Evolutionary conservation across 2,329 filamentous ascomycete genomes (phyloP), one percentile per base, ranked within the genome.

Genomic region (Cercospora nicotianae): DNA sequence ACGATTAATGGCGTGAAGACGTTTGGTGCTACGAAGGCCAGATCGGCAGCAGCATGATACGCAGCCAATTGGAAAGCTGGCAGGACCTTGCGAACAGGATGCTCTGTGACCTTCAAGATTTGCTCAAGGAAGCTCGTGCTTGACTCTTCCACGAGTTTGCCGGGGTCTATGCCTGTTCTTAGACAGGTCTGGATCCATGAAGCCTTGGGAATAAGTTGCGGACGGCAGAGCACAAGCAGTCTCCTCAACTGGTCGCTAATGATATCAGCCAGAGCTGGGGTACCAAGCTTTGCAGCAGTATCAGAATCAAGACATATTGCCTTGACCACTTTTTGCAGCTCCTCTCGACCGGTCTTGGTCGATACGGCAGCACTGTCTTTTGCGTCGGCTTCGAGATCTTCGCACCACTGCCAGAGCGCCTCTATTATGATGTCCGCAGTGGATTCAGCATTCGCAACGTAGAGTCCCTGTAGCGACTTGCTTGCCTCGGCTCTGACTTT

Each of bases 131-230:
- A 87, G 9, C 84, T 80, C 55, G 88, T 83, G 30, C 90, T 82
- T 65, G 89, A 84, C 63, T 88, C 86, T 66, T 84, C 84, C 2
- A 90, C 92, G 66, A 99, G 84, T 23, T 87, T 83, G 18, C 94
- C 94, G 5, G 95, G 95, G 78, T 99, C 95, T 12, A 93, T 83
- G 12, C 90, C 90, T 72, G 91, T 90, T 68, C 88, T 88, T 65
- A 98, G 84, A 75, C 92, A 96, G 3, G 93, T 81, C 51, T 95
- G 90, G 75, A 99, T 98, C 96, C 96, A 99, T 69, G 87, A 91
- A 20, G 89, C 85, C 67, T 87, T 87, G 0, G 93, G 90, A 67
- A 98, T 86, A 39, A 99, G 81, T 68, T 94, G 89, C 20, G 89
- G 85, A 26, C 92, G 90, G 65, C 91, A 90, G 28, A 99, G 83